phyloP scores from a whole-genome alignment of 1,284 basidiomycete genomes.

The Moesziomyces sp. region DNA sequence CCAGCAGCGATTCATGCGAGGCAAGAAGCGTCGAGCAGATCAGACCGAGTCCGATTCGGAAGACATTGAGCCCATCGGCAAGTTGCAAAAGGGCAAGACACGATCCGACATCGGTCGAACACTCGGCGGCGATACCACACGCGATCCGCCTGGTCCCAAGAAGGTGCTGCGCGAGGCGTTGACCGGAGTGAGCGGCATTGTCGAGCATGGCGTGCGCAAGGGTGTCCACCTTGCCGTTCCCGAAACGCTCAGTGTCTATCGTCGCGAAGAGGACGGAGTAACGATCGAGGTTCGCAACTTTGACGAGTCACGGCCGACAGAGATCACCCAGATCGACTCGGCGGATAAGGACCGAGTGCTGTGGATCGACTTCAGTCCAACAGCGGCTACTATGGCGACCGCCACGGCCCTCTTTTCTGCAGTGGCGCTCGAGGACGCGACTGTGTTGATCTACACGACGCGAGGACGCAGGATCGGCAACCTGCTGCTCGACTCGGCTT shows the following conservation, averaged over 20 bases:
- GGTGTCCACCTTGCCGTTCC: conserved; percentile 40
- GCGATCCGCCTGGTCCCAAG: conserved; percentile 71
- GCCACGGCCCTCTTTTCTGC: conserved; percentile 79
- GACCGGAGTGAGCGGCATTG: conserved; percentile 24
- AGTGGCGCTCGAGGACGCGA: conserved; percentile 65
- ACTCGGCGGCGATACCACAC: conserved; percentile 76
- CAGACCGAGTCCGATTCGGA: conserved; percentile 27
- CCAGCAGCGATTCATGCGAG: conserved; percentile 40
- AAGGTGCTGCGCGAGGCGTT: conserved; percentile 71
- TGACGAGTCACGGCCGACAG: conserved; percentile 73
- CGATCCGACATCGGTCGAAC: conserved; percentile 71
- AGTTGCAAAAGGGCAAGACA: conserved; percentile 40
- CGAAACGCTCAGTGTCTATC: conserved; percentile 42
- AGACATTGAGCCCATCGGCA: conserved; percentile 45
- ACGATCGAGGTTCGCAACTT: conserved; percentile 83
- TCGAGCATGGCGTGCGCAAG: conserved; percentile 39
- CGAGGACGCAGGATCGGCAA: conserved; percentile 54
- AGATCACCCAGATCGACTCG: conserved; percentile 76
- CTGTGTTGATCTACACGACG: conserved; percentile 54
- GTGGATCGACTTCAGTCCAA: conserved; percentile 88
- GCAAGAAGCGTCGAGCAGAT: conserved; percentile 46
- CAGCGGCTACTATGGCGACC: conserved; percentile 76
- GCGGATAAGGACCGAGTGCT: conserved; percentile 71
- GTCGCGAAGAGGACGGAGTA: conserved; percentile 71
- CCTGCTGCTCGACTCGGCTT: conserved; percentile 49